These are phyloP conservation scores for Fremontodendron californicum DNA, from an alignment of 345 rosid genomes.

Conservation along the genomic window DNA sequence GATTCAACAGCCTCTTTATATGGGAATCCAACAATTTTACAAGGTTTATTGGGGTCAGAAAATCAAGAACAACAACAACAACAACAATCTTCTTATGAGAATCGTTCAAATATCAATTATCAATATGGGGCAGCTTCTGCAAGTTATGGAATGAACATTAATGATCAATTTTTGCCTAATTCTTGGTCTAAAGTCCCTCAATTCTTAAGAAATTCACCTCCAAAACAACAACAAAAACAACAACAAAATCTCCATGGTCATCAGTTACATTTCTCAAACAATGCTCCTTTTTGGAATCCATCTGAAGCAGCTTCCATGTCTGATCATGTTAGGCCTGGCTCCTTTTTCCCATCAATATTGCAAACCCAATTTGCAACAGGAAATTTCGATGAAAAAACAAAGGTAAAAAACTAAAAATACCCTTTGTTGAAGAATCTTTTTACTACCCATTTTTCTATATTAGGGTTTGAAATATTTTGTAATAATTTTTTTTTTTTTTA, in stretches of 20 bases:
- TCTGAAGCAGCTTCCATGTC: constrained; percentile 38
- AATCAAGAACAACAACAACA: constrained; percentile 36
- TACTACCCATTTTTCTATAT: constrained; percentile 7
- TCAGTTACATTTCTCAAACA: constrained; percentile 91
- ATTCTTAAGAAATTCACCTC: constrained; percentile 64
- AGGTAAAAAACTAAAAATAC: constrained; percentile 35
- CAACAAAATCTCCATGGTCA: constrained; percentile 48
- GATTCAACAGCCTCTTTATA: constrained; percentile 54
- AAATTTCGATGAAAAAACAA: constrained; percentile 45
- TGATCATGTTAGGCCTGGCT: constrained; percentile 46
- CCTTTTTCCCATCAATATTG: constrained; percentile 54
- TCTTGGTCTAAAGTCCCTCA: constrained; percentile 63
- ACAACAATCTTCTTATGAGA: constrained; percentile 29
- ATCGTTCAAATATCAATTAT: constrained; percentile 24
- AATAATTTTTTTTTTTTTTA: not conserved
- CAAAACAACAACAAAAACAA: constrained; percentile 50
- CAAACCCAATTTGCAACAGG: constrained; percentile 50
- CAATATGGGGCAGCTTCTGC: not conserved
- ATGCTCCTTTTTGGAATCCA: constrained; percentile 88
- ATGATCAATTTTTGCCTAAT: constrained; percentile 35
- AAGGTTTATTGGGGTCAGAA: constrained; percentile 49
- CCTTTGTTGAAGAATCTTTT: not conserved
- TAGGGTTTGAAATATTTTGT: constrained; percentile 26
- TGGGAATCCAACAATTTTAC: constrained; percentile 43
- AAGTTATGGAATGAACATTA: constrained; percentile 1